Evolutionary conservation across 2,329 filamentous ascomycete genomes (phyloP).

Genomic region (Talaromyces sp.): DNA sequence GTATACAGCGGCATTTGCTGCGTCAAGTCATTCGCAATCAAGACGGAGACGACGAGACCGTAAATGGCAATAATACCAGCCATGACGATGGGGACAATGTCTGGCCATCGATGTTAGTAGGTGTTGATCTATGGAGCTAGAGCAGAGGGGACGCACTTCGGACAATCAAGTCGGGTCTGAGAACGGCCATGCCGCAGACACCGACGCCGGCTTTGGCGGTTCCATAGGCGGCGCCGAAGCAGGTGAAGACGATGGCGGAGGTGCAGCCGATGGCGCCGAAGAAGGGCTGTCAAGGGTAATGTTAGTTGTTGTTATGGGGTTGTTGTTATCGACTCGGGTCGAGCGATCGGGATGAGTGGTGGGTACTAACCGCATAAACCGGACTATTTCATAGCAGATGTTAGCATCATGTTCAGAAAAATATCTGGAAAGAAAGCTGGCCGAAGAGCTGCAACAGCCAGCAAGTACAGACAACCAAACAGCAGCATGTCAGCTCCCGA

Average conservation of each 20-base stretch:
- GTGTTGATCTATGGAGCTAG: background rate
- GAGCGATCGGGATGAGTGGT: background rate
- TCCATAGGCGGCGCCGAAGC: conserved; percentile 94
- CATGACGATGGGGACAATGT: conserved; percentile 99
- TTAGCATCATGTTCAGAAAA: background rate
- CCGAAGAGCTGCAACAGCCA: background rate
- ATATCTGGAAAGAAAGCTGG: background rate
- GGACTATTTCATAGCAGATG: conserved; percentile 61
- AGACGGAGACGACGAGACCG: conserved; percentile 81
- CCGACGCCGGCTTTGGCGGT: conserved; percentile 99
- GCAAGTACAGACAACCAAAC: background rate
- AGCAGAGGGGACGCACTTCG: conserved; percentile 71
- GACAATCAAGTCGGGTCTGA: conserved; percentile 96
- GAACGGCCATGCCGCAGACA: conserved; percentile 97
- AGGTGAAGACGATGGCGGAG: conserved; percentile 92
- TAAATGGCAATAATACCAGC: conserved; percentile 99
- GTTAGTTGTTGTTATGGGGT: conserved; percentile 13
- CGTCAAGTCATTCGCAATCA: conserved; percentile 76
- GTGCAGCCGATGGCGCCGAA: conserved; percentile 98
- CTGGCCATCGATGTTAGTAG: conserved; percentile 48
- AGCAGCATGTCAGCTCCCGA: conserved; percentile 16
- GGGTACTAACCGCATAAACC: conserved; percentile 91
- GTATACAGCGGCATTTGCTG: conserved; percentile 74
- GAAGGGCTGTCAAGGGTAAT: conserved; percentile 64
- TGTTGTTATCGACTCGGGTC: background rate